Evolutionary conservation across 225 moss, liverwort and hornwort genomes (phyloP).

Genomic region (Neckera pumila): DNA sequence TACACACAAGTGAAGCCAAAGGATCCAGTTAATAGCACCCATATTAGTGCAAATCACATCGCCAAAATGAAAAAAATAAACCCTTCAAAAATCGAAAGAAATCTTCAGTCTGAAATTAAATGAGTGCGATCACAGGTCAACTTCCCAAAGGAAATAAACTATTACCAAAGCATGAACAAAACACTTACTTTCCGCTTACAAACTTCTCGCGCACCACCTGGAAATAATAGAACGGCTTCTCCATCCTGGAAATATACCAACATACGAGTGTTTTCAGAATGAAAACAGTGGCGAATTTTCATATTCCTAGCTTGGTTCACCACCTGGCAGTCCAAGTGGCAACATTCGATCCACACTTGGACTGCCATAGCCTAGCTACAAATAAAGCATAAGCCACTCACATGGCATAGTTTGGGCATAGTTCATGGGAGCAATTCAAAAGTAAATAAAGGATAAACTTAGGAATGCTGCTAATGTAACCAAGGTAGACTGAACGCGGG

Average conservation of each 20-base stretch:
- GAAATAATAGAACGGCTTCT: slow-evolving; percentile 78
- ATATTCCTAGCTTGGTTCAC: background rate
- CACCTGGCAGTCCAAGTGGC: background rate
- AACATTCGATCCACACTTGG: background rate
- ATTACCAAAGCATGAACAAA: background rate
- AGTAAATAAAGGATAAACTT: background rate
- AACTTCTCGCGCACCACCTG: slow-evolving; percentile 91
- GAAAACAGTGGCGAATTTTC: background rate
- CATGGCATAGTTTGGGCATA: background rate
- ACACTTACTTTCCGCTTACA: slow-evolving; percentile 84
- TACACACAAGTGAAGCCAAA: background rate
- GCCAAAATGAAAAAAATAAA: background rate
- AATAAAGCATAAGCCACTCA: background rate
- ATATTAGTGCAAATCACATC: background rate
- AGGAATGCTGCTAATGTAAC: background rate
- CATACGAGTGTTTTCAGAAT: background rate
- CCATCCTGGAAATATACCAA: slow-evolving; percentile 47
- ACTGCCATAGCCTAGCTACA: background rate
- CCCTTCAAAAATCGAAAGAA: background rate
- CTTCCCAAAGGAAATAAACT: background rate
- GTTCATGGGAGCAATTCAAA: background rate
- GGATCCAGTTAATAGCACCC: background rate
- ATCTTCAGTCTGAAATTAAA: background rate
- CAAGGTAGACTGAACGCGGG: background rate
- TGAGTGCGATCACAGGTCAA: background rate